Evolutionary conservation across 208 protist genomes (phyloP), one percentile per base, ranked within the genome.

Genomic region (Acanthamoeba castellanii): DNA sequence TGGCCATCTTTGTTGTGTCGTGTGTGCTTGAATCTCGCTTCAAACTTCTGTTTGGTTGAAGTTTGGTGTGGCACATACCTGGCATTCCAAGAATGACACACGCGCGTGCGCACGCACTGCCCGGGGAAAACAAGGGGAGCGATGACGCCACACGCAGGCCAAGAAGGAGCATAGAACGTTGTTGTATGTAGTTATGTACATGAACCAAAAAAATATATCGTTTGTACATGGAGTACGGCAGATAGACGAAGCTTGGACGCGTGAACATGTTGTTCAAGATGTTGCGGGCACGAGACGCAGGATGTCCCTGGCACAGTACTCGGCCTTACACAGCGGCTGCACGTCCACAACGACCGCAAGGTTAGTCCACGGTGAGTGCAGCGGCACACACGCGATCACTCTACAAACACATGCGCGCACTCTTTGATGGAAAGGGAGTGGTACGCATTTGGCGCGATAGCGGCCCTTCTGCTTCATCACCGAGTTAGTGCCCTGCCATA

Each of bases 381-480:
- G 16, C n/a, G 22, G 22, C 14, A 1, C 11, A 8, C 16, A 66
- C 20, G 59, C 8, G 16, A 66, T 11, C 16, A 30, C 25, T 6
- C 59, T 1, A 66, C 59, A 1, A 66, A 55, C 13, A 1, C 13
- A 52, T 52, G 37, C 37, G 37, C 37, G 37, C 37, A 42, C 37
- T 1, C 37, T 42, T 42, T 42, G 1, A 14, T 14, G 52, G 52
- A 22, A 68, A 68, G 25, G 61, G 61, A 68, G 14, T 0, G 2
- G 72, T 81, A 81, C 72, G 72, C 72, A 81, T 81, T 81, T 81
- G 16, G 72, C 72, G 22, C 72, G 72, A 45, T 81, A 81, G 72
- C 72, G 72, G 25, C 72, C 72, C 72, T 81, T 81, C 37, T 81
- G 72, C 72, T 81, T 81, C 72, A 81, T 81, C 34, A 81, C 72